Base-by-base conservation (phyloP, 306 rosid genomes). In the Dryas octopetala region DNA sequence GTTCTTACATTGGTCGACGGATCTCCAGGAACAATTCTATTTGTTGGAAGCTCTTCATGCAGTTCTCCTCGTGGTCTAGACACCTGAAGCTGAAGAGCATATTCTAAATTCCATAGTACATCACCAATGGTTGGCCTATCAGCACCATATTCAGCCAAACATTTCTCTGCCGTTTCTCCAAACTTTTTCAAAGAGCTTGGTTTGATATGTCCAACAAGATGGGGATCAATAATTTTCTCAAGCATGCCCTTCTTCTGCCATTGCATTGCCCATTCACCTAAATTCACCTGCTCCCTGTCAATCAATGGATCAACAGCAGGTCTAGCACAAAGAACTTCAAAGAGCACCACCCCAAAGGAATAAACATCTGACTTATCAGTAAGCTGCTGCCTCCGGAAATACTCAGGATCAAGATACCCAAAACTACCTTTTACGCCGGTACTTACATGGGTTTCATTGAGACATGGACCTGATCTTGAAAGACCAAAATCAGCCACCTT, bases 401-500 rank as follows among this genome's bases (percentile, higher is more conserved):
- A 96, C 88, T 96, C 99, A 0, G 99, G 98, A 85, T 96, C 99
- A 38, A 96, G 89, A 84, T 90, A 92, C 14, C 99, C 94, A 57
- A 92, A 96, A 78, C 99, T 96, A 19, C 99, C 99, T 84, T 96
- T 92, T 65, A 96, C 99, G 32, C 91, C 91, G 10, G 99, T 90
- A 59, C 99, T 96, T 69, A 96, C 99, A 73, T 96, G 99, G 19
- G 97, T 96, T 82, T 96, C 98, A 68, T 91, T 40, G 9, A 96
- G 82, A 78, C 98, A 90, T 5, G 98, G 98, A 17, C 99, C 99
- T 4, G 93, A 85, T 78, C 98, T 88, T 13, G 99, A 96, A 75
- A 96, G 99, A 69, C 99, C 99, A 52, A 96, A 96, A 77, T 96
- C 98, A n/a, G 99, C 96, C 84, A 96, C 99, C 75, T 96, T 92